A percentile compares a stretch with the other conserved stretches of the same genome.
Conservation (phyloP, 495 filamentous ascomycete species). For the Aspergillus campestris region DNA sequence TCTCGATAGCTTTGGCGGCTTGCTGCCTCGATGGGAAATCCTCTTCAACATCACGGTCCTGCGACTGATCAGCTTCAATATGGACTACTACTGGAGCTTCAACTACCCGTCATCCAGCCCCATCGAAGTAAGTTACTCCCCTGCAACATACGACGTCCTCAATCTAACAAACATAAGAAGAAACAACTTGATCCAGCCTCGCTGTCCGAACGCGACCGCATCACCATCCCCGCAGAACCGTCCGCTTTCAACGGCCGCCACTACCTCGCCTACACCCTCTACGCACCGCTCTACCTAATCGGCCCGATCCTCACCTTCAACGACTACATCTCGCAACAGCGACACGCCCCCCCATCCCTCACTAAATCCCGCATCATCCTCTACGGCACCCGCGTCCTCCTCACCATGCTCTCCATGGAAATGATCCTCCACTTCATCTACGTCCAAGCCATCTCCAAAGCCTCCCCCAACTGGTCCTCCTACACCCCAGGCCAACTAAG, state of each 20-base stretch:
- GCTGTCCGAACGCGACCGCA: conserved; percentile 80
- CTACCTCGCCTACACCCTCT: conserved; percentile 81
- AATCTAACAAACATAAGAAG: conserved; percentile 80
- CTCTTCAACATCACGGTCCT: conserved; percentile 96
- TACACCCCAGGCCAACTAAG: conserved; percentile 85
- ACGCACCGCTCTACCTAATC: conserved; percentile 85
- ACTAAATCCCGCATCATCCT: conserved; percentile 55
- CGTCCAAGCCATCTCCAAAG: conserved; percentile 84
- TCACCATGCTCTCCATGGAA: conserved; percentile 85
- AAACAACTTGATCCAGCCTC: conserved; percentile 83
- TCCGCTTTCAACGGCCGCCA: conserved; percentile 69
- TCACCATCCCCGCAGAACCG: conserved; percentile 61
- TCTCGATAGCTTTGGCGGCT: conserved; percentile 69
- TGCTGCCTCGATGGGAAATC: conserved; percentile 86
- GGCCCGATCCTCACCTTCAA: conserved; percentile 97
- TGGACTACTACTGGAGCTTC: conserved; percentile 93
- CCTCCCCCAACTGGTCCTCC: conserved; percentile 64
- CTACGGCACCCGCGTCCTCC: conserved; percentile 77
- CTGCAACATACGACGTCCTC: conserved; percentile 1
- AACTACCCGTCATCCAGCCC: conserved; percentile 55
- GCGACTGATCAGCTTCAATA: conserved; percentile 88
- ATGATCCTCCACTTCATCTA: conserved; percentile 90
- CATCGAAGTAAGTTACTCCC: conserved; percentile 63
- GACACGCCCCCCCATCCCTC: conserved; percentile 63
- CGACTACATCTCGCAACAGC: conserved; percentile 85